Evolutionary conservation across 768 basidiomycete genomes (phyloP).

Genomic region (Collybia mongolica): DNA sequence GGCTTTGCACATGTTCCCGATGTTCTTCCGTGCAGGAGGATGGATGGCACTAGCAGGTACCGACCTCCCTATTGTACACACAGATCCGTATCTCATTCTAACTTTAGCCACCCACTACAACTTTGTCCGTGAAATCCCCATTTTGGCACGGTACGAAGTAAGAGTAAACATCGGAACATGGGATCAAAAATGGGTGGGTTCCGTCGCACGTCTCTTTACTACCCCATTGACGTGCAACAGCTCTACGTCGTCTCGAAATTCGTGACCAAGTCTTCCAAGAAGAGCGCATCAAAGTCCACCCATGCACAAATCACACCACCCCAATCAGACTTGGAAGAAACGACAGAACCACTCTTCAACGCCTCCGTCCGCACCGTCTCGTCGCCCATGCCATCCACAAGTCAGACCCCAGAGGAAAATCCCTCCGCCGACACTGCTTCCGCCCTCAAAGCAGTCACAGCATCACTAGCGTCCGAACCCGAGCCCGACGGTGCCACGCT

Average conservation of each 20-base stretch:
- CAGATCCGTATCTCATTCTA: background rate
- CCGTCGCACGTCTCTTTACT: background rate
- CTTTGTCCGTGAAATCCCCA: conserved; percentile 71
- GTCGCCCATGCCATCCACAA: conserved; percentile 20
- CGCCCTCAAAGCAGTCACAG: conserved; percentile 31
- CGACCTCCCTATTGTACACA: conserved; percentile 23
- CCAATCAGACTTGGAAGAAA: conserved; percentile 2
- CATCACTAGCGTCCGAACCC: conserved; percentile 25
- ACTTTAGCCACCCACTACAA: conserved; percentile 59
- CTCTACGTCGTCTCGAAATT: conserved; percentile 63
- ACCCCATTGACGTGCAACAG: conserved; percentile 27
- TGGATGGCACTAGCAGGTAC: conserved; percentile 59
- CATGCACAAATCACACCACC: conserved; percentile 1
- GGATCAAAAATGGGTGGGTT: conserved; percentile 73
- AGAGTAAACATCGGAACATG: conserved; percentile 55
- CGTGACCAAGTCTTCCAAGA: conserved; percentile 51
- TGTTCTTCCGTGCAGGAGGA: conserved; percentile 57
- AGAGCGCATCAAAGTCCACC: conserved; percentile 18
- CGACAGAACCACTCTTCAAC: conserved; percentile 15
- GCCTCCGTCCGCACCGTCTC: conserved; percentile 35
- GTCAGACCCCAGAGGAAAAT: conserved; percentile 5
- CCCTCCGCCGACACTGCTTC: conserved; percentile 18
- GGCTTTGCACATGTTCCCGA: conserved; percentile 50
- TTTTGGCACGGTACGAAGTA: conserved; percentile 61
- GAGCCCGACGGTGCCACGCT: conserved; percentile 57